A percentile compares a stretch with the other conserved stretches of the same genome.
Evolutionary conservation across 495 filamentous ascomycete species (phyloP).

Genomic region (Tuber melanosporum): DNA sequence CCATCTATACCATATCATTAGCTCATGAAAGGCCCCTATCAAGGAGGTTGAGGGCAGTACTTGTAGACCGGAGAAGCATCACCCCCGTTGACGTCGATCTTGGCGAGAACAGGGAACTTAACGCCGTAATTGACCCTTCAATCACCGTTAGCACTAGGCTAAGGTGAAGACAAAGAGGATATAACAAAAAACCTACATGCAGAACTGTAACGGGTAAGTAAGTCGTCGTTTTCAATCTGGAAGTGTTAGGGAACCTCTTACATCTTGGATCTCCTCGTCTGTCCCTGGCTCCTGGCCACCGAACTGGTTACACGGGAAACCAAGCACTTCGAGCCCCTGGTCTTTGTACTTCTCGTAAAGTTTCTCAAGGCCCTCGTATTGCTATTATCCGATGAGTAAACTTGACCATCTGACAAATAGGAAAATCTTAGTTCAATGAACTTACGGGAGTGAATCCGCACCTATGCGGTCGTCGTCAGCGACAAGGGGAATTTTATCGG

Average conservation of each 20-base stretch:
- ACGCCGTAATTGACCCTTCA: conserved; percentile 89
- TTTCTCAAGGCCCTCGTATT: conserved; percentile 84
- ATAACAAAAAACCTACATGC: conserved; percentile 22
- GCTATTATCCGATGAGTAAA: conserved; percentile 40
- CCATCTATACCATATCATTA: conserved; percentile 31
- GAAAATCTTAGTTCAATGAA: neutral
- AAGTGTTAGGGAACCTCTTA: conserved; percentile 51
- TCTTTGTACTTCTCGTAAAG: conserved; percentile 73
- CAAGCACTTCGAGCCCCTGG: conserved; percentile 75
- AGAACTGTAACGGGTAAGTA: conserved; percentile 27
- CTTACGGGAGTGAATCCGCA: conserved; percentile 82
- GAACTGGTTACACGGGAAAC: conserved; percentile 99
- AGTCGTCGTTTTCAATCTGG: conserved; percentile 6
- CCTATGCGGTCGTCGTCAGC: conserved; percentile 16
- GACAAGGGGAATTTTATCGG: neutral
- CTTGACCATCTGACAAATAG: neutral
- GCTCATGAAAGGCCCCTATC: neutral
- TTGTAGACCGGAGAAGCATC: conserved; percentile 72
- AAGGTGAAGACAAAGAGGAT: neutral
- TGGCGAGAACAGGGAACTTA: conserved; percentile 81
- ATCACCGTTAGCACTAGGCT: neutral
- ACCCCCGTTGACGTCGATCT: conserved; percentile 87
- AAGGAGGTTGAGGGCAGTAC: conserved; percentile 45
- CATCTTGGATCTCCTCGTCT: conserved; percentile 84
- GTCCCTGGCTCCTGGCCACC: conserved; percentile 77